These are phyloP conservation scores for Aspergillus vadensis DNA, from an alignment of 2,329 filamentous ascomycete genomes.

Conservation along the genomic window DNA sequence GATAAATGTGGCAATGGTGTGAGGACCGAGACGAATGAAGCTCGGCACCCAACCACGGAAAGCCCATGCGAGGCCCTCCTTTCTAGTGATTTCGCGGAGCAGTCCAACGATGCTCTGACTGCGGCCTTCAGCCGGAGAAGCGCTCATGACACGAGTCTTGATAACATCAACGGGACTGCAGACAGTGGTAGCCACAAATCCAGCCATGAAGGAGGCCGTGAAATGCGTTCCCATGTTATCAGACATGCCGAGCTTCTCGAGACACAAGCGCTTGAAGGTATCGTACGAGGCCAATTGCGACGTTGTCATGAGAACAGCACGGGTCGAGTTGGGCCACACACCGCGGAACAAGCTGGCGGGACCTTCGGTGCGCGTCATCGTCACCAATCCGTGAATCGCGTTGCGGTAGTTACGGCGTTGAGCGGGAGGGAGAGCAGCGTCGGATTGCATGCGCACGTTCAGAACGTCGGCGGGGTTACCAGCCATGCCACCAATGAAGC, in stretches of 20 bases:
- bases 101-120: slow-evolving; percentile 51
- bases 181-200: slow-evolving; percentile 68
- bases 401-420: slow-evolving; percentile 86
- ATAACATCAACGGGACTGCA: slow-evolving; percentile 68
- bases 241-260: slow-evolving; percentile 54
- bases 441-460: slow-evolving; percentile 98
- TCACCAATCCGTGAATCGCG: slow-evolving; percentile 79
- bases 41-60: slow-evolving; percentile 69
- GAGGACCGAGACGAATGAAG: slow-evolving; percentile 66
- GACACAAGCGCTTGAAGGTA: slow-evolving; percentile 60
- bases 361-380: slow-evolving; percentile 88
- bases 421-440: slow-evolving; percentile 70
- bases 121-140: slow-evolving; percentile 45
- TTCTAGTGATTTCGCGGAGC: slow-evolving; percentile 55
- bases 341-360: slow-evolving; percentile 74
- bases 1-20: slow-evolving; percentile 67
- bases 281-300: slow-evolving; percentile 67
- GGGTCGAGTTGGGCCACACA: slow-evolving; percentile 63
- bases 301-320: slow-evolving; percentile 67
- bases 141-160: slow-evolving; percentile 67
- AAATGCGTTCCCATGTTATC: slow-evolving; percentile 65
- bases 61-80: slow-evolving; percentile 64
- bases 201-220: slow-evolving; percentile 61
- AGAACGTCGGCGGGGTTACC: slow-evolving; percentile 95
- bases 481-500: slow-evolving; percentile 82